These are phyloP conservation scores for Ormosia emarginata DNA, from an alignment of 306 rosid genomes.

Conservation along the genomic window DNA sequence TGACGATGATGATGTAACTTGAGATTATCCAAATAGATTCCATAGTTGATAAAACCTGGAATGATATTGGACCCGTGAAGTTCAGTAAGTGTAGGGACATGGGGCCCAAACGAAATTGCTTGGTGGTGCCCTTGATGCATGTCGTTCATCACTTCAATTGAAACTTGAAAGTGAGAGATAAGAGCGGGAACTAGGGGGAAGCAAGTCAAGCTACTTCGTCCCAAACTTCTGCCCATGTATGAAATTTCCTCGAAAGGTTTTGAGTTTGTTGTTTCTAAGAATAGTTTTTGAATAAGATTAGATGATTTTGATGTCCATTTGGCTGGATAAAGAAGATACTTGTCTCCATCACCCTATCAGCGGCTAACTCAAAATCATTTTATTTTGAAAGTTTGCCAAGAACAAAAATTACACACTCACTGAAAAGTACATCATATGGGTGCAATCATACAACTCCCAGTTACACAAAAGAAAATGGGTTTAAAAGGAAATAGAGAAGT, in stretches of 20 bases:
- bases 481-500: not conserved
- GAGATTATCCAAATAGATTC: slow-evolving; percentile 5
- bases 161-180: not conserved
- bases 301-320: not conserved
- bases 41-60: not conserved
- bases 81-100: slow-evolving; percentile 7
- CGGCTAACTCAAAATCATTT: slow-evolving; percentile 12
- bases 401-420: not conserved
- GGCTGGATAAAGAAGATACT: not conserved
- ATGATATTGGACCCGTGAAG: slow-evolving; percentile 26
- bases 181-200: not conserved
- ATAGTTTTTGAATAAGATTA: not conserved
- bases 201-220: not conserved
- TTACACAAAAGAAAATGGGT: not conserved
- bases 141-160: slow-evolving; percentile 22
- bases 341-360: not conserved
- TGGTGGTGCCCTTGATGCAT: slow-evolving; percentile 31
- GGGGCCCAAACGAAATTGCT: slow-evolving; percentile 28
- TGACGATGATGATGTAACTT: not conserved
- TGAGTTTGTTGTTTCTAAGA: not conserved
- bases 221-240: slow-evolving; percentile 7
- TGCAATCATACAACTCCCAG: not conserved
- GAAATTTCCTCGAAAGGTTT: slow-evolving; percentile 27
- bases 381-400: slow-evolving; percentile 2
- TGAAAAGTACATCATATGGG: not conserved